These are phyloP conservation scores for Byssochlamys sp. DNA, from an alignment of 2,329 filamentous ascomycete genomes.

Conservation along the genomic window DNA sequence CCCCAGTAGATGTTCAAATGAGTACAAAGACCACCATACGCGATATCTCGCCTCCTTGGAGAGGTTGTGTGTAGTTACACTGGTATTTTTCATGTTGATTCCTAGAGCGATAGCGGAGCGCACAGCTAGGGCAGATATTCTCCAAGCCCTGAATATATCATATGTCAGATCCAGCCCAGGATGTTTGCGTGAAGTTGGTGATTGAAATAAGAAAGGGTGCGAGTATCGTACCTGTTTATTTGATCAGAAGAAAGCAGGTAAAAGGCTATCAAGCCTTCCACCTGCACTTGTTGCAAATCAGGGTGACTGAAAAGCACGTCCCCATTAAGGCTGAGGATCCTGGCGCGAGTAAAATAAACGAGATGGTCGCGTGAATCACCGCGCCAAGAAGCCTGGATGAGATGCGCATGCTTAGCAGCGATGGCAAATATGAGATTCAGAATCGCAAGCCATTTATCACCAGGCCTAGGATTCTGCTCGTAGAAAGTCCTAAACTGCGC, in stretches of 20 bases:
- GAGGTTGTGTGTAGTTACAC: slow-evolving; percentile 24
- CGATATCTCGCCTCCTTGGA: slow-evolving; percentile 38
- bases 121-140: slow-evolving; percentile 32
- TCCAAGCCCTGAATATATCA: slow-evolving; percentile 28
- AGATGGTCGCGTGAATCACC: slow-evolving; percentile 36
- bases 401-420: slow-evolving; percentile 33
- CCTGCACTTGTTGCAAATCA: slow-evolving; percentile 38
- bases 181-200: neutral
- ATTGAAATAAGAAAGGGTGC: neutral
- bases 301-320: slow-evolving; percentile 35
- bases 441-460: slow-evolving; percentile 36
- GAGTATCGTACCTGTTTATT: slow-evolving; percentile 29
- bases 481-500: slow-evolving; percentile 33
- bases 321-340: slow-evolving; percentile 34
- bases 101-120: slow-evolving; percentile 35
- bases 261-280: slow-evolving; percentile 35
- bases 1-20: slow-evolving; percentile 35
- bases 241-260: slow-evolving; percentile 35
- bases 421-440: slow-evolving; percentile 41
- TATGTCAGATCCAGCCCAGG: neutral
- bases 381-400: slow-evolving; percentile 33
- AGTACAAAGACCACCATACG: slow-evolving; percentile 39
- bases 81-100: slow-evolving; percentile 37
- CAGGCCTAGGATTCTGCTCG: slow-evolving; percentile 23
- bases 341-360: slow-evolving; percentile 35